Base-by-base conservation (phyloP, 2,329 filamentous ascomycete genomes). In the Ophiosphaerella herpotricha region DNA sequence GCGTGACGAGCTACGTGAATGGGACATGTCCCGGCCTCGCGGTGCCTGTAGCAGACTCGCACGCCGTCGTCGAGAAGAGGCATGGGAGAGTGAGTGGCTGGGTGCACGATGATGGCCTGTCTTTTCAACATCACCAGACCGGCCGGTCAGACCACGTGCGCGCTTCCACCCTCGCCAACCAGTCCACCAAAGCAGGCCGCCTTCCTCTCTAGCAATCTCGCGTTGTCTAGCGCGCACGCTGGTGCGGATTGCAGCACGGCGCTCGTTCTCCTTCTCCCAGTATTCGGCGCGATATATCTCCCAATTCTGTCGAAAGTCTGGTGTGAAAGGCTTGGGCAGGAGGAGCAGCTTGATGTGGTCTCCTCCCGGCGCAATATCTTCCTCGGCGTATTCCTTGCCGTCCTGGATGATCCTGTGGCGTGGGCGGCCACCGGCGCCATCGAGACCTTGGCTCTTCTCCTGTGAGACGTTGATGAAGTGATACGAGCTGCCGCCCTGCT, bases 231-330 rank as follows among this genome's bases (percentile, higher is more conserved):
- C 82, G 55, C 85, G 83, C 42, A 96, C 77, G 67, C 89, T 89
- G 37, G 81, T 76, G 18, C 90, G 82, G 21, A 97, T 78, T 49
- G 89, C 77, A 2, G 87, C 83, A 11, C 94, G 85, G 2, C 93
- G 86, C 72, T 96, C 91, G 68, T 99, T 99, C 73, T 99, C 94
- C 54, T 87, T 87, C 63, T 97, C 93, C 94, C 94, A 99, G 75
- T 97, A 99, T 53, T 97, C 92, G 31, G 88, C 86, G 45, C 94
- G 84, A 74, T 95, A 99, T 13, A 93, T 81, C 68, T 99, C 94
- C 94, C 94, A 99, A 58, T 96, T 96, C 72, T 97, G 92, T 16
- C 94, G 84, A 67, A 99, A 99, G 39, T 90, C 91, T 0, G 94
- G 88, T 5, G 90, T 95, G 68, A 99, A 99, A 0, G 92, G 91